These are phyloP conservation scores for Talaromyces trachyspermus DNA, from an alignment of 495 filamentous ascomycete genomes.

Conservation along the genomic window DNA sequence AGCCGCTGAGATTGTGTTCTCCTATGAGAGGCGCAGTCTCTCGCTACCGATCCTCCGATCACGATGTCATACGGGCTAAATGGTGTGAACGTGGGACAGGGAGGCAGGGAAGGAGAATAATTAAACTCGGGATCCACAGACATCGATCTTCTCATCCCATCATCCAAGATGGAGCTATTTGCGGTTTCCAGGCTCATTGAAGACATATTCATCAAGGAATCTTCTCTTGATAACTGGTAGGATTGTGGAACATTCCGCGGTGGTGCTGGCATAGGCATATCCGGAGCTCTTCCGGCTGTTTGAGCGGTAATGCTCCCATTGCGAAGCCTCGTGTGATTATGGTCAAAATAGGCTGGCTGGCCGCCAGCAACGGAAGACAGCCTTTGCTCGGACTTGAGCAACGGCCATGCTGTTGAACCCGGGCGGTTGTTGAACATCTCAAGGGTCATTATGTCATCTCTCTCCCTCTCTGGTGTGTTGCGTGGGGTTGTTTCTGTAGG, in stretches of 20 bases:
- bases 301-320: slow-evolving; percentile 35
- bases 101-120: slow-evolving; percentile 25
- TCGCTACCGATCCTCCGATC: slow-evolving; percentile 14
- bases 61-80: slow-evolving; percentile 41
- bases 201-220: slow-evolving; percentile 33
- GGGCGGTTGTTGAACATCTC: slow-evolving; percentile 20
- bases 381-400: slow-evolving; percentile 17
- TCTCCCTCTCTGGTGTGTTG: slow-evolving; percentile 34
- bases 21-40: slow-evolving; percentile 2
- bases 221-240: slow-evolving; percentile 32
- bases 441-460: slow-evolving; percentile 18
- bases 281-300: slow-evolving; percentile 31
- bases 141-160: slow-evolving; percentile 20
- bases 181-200: slow-evolving; percentile 40
- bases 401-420: slow-evolving; percentile 26
- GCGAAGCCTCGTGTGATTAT: slow-evolving; percentile 21
- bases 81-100: slow-evolving; percentile 32
- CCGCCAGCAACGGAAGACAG: slow-evolving; percentile 11
- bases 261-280: slow-evolving; percentile 39
- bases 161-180: slow-evolving; percentile 44
- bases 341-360: slow-evolving; percentile 19
- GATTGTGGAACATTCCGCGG: slow-evolving; percentile 25
- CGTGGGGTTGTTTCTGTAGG: slow-evolving; percentile 33
- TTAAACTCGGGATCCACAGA: slow-evolving; percentile 23
- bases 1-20: slow-evolving; percentile 6